phyloP scores from a whole-genome alignment of 257 asterid species.

The Henckelia pumila region DNA sequence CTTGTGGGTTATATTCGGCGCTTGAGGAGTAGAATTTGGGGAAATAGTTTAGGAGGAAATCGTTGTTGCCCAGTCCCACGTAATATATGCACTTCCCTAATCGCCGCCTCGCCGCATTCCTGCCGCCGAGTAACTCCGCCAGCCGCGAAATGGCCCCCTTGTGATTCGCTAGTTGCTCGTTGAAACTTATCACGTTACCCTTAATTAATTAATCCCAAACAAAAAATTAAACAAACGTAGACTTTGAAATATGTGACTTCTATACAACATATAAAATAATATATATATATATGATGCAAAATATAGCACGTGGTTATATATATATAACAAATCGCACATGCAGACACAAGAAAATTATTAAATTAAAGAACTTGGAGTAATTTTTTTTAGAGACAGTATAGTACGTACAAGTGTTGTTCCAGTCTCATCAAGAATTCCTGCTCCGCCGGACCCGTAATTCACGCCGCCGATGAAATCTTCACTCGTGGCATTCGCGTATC shows the following conservation, averaged over 20 bases:
- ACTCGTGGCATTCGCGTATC: constrained; percentile 38
- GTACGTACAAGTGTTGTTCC: constrained; percentile 38
- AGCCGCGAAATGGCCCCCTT: constrained; percentile 10
- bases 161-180: constrained; percentile 33
- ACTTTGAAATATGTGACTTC: too few relatives aligned
- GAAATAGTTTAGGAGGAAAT: constrained; percentile 33
- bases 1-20: constrained; percentile 21
- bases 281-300: too few relatives aligned
- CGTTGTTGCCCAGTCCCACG: constrained; percentile 39
- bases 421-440: constrained; percentile 55
- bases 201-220: background rate
- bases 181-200: constrained; percentile 32
- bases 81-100: constrained; percentile 30
- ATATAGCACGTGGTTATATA: too few relatives aligned
- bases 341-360: too few relatives aligned
- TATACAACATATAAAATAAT: too few relatives aligned
- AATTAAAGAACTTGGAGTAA: too few relatives aligned
- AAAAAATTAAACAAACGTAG: too few relatives aligned
- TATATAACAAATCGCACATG: too few relatives aligned
- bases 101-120: constrained; percentile 5
- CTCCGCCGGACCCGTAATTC: constrained; percentile 60
- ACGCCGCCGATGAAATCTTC: constrained; percentile 41
- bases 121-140: constrained; percentile 17
- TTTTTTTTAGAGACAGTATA: background rate
- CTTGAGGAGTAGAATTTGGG: constrained; percentile 28